These are phyloP conservation scores for Pyrenula aspistea DNA, from an alignment of 495 filamentous ascomycete genomes.

Conservation along the genomic window DNA sequence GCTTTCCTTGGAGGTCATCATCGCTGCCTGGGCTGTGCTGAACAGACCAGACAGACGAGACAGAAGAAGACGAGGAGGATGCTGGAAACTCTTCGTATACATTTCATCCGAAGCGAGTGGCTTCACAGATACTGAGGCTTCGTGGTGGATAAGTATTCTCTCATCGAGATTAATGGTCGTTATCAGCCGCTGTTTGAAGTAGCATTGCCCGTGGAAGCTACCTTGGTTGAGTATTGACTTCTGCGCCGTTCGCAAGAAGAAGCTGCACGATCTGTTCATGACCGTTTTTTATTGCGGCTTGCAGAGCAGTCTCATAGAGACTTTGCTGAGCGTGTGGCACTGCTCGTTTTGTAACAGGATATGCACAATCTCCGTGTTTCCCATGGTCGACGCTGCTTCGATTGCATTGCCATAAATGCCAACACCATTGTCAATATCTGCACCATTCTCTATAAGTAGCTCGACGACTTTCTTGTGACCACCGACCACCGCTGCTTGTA, in stretches of 20 bases:
- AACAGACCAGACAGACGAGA: too few species aligned
- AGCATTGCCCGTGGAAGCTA: too few species aligned
- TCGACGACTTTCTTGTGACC: conserved; percentile 7
- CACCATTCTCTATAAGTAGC: conserved; percentile 11
- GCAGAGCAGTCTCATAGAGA: conserved; percentile 11
- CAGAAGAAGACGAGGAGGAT: too few species aligned
- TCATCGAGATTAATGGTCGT: too few species aligned
- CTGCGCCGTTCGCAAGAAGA: conserved; percentile 9
- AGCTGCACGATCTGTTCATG: conserved; percentile 8
- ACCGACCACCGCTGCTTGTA: conserved; percentile 10
- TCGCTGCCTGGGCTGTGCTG: too few species aligned
- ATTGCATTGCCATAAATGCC: conserved; percentile 11
- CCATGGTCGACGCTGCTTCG: conserved; percentile 7
- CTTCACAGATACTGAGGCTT: too few species aligned
- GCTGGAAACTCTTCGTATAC: too few species aligned
- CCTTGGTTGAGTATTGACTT: too few species aligned
- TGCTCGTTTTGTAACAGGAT: conserved; percentile 7
- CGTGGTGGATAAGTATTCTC: too few species aligned
- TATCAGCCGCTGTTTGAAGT: too few species aligned
- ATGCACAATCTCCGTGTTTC: conserved; percentile 5
- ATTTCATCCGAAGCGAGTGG: too few species aligned
- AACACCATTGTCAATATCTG: conserved; percentile 8
- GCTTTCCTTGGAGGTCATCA: too few species aligned
- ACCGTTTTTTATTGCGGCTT: conserved; percentile 9
- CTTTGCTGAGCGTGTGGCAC: conserved; percentile 9